Evolutionary conservation across 2,329 filamentous ascomycete genomes (phyloP).

Genomic region (Colletotrichum lini): DNA sequence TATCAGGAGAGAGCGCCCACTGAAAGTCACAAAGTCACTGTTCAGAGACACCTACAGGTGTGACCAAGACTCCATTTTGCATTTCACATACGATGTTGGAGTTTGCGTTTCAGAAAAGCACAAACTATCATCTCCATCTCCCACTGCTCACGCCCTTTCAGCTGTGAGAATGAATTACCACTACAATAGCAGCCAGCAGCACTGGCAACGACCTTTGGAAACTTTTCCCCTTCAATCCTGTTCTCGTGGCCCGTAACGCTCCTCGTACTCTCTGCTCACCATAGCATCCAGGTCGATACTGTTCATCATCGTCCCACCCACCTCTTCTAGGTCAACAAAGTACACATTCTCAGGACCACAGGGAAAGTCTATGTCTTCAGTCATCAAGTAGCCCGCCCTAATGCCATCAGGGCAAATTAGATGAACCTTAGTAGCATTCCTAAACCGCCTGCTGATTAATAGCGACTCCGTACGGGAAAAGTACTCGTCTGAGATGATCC

Average conservation of each 20-base stretch:
- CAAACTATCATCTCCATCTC: too few relatives aligned
- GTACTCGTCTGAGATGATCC: neutral
- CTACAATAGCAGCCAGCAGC: neutral
- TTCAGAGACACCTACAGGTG: too few relatives aligned
- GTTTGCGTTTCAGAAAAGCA: too few relatives aligned
- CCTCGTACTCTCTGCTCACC: neutral
- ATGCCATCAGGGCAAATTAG: neutral
- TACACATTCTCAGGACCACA: slow-evolving; percentile 18
- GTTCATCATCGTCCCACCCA: slow-evolving; percentile 17
- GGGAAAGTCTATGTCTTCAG: neutral
- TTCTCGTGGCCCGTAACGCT: neutral
- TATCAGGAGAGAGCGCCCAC: too few relatives aligned
- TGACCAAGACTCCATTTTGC: too few relatives aligned
- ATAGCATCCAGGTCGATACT: slow-evolving; percentile 21
- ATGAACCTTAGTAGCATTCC: neutral
- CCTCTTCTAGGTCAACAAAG: slow-evolving; percentile 8
- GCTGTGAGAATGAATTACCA: neutral
- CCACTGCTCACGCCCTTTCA: too few relatives aligned
- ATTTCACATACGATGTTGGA: too few relatives aligned
- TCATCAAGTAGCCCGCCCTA: neutral
- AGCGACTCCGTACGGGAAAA: slow-evolving; percentile 1
- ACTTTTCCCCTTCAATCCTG: neutral
- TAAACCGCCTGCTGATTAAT: neutral
- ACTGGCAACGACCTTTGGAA: neutral
- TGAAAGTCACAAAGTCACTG: too few relatives aligned